A percentile compares a stretch with the other conserved stretches of the same genome.
These are phyloP conservation scores for Collybiopsis luxurians DNA, from an alignment of 768 basidiomycete genomes.

Conservation along the genomic window DNA sequence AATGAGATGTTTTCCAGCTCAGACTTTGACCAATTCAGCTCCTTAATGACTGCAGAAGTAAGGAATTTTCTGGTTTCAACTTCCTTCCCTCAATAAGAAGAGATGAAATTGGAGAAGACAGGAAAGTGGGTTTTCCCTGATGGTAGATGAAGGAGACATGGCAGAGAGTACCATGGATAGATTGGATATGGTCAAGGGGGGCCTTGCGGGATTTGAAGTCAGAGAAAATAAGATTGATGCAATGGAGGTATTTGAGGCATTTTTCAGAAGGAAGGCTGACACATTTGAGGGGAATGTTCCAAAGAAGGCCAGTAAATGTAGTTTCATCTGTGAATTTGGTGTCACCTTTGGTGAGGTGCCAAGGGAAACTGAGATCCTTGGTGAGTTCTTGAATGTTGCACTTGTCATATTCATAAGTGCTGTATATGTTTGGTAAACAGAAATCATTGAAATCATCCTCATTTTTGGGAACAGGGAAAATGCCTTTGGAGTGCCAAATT, in stretches of 20 bases:
- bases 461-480: no score
- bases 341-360: no score
- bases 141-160: conserved; percentile 30
- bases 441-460: no score
- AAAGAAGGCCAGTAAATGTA: no score
- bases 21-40: conserved; percentile 30
- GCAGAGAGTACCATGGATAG: conserved; percentile 27
- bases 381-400: no score
- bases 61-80: conserved; percentile 6
- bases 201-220: not conserved
- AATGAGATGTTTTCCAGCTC: not conserved
- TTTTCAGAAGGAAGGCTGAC: conserved; percentile 26
- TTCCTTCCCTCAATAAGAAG: conserved; percentile 17
- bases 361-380: no score
- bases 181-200: conserved; percentile 11
- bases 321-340: no score
- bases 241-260: conserved; percentile 17
- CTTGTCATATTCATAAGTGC: no score
- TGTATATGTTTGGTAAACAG: no score
- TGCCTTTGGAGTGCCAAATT: no score
- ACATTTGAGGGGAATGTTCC: conserved; percentile 17
- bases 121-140: conserved; percentile 23
- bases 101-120: conserved; percentile 21
- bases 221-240: conserved; percentile 15
- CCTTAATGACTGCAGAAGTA: conserved; percentile 18